Base-by-base conservation (phyloP, 225 moss, liverwort and hornwort species). In the Sphagnum contortum region DNA sequence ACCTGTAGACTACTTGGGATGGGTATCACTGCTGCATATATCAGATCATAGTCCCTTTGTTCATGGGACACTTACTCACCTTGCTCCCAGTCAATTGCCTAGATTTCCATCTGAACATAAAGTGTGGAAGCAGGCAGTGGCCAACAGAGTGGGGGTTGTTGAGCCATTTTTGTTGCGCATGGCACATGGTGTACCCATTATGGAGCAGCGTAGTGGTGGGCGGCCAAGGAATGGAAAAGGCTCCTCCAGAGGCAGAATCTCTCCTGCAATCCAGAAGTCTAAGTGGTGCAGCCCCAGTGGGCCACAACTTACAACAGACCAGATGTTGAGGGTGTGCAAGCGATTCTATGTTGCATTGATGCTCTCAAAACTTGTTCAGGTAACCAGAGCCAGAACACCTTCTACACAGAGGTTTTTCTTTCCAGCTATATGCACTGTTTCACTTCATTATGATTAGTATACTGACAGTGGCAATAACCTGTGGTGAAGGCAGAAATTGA, bases 301-400 rank as follows among this genome's bases (percentile, higher is more conserved):
- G 71, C 72, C 72, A 76, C 65, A 72, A 57, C 82, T 84, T 62
- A 67, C 91, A 66, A 69, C 81, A 60, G 92, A 96, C 47, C 87
- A 76, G 66, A 77, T 78, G 48, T 72, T 92, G 67, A 88, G 95
- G 6, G 83, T 96, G 57, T 92, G 92, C 71, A 76, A 87, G 71
- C 95, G 95, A 60, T 96, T 96, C 74, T 92, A 81, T 73, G 95
- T 88, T 66, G 86, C 95, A 7, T 78, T 96, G 63, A 90, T 96
- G 84, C 92, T 96, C 50, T 90, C 92, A 66, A 92, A 90, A 74
- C 76, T 96, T 73, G 88, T 92, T 5, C 95, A 95, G 92, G 95
- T 92, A 80, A 60, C 45, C 46, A 29, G 1, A 4, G 4, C n/a
- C 44, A 63, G 12, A 12, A 63, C 14, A 29, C 4, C 4, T 44